phyloP scores from a whole-genome alignment of 1,284 basidiomycete species.

The Omphalotus olearius region DNA sequence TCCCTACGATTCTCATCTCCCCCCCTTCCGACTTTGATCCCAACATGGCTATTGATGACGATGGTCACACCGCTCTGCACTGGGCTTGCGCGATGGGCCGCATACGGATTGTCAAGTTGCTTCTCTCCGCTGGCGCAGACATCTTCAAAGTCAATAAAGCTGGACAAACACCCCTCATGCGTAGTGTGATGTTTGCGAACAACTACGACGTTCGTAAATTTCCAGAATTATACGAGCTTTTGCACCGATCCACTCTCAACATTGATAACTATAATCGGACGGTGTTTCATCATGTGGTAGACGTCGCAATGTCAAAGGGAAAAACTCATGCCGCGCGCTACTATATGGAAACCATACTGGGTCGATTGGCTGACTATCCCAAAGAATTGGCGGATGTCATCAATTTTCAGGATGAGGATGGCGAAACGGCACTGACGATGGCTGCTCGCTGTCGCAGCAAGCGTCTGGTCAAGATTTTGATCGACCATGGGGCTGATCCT shows the following conservation, averaged over 20 bases:
- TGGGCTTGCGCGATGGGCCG: constrained; percentile 99
- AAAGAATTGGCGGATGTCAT: constrained; percentile 97
- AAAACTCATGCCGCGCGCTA: constrained; percentile 98
- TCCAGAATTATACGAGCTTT: constrained; percentile 93
- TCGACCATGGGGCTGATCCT: constrained; percentile 96
- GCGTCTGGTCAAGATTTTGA: constrained; percentile 92
- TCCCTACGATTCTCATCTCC: constrained; percentile 84
- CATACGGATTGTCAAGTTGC: constrained; percentile 92
- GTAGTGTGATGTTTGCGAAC: constrained; percentile 99
- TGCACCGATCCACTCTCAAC: constrained; percentile 97
- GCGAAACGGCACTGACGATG: constrained; percentile 96
- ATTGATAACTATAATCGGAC: constrained; percentile 99
- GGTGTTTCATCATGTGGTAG: constrained; percentile 98
- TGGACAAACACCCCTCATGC: constrained; percentile 98
- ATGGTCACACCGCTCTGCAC: constrained; percentile 95
- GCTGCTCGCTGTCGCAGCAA: constrained; percentile 96
- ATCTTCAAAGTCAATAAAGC: constrained; percentile 97
- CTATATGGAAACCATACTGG: constrained; percentile 97
- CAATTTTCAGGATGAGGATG: constrained; percentile 99
- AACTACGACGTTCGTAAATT: constrained; percentile 99
- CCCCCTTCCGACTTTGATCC: constrained; percentile 94
- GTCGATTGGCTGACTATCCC: constrained; percentile 90
- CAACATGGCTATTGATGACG: constrained; percentile 97
- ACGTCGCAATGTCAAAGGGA: constrained; percentile 96
- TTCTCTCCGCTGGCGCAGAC: constrained; percentile 92